These are phyloP conservation scores for Tulasnella sp. DNA, from an alignment of 768 basidiomycete genomes.

Conservation along the genomic window DNA sequence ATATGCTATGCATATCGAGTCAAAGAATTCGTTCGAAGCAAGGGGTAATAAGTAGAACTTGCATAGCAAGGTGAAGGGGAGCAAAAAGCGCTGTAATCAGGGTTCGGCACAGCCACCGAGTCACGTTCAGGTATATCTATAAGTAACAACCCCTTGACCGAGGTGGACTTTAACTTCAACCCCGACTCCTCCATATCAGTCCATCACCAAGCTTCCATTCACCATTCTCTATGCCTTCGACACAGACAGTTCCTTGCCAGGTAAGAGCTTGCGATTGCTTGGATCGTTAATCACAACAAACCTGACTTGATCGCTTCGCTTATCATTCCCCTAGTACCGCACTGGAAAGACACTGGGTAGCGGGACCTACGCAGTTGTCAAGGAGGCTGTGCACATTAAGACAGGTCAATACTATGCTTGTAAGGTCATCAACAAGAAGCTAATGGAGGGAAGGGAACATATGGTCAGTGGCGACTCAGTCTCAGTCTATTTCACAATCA, in stretches of 20 bases:
- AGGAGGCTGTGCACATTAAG: constrained; percentile 89
- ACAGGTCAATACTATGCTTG: constrained; percentile 92
- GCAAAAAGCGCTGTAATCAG: too few relatives aligned
- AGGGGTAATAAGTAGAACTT: not conserved
- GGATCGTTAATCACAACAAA: not conserved
- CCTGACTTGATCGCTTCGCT: not conserved
- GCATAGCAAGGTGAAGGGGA: too few relatives aligned
- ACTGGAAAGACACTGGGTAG: constrained; percentile 81
- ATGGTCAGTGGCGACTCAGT: constrained; percentile 51
- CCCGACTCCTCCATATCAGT: constrained; percentile 5
- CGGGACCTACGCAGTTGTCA: constrained; percentile 90
- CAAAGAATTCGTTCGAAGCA: not conserved
- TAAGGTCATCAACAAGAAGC: constrained; percentile 99
- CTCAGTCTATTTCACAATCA: not conserved
- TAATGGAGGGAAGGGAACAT: constrained; percentile 95
- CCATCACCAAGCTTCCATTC: not conserved
- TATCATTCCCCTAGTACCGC: constrained; percentile 44
- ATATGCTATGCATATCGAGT: not conserved
- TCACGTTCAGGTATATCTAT: not conserved
- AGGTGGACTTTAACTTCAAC: not conserved
- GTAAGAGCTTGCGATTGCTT: not conserved
- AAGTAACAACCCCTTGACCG: not conserved
- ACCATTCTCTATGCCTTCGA: too few relatives aligned
- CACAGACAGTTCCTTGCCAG: constrained; percentile 18
- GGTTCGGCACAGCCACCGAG: not conserved